phyloP scores from a whole-genome alignment of 352 stramenopile species.

The Phytophthora pini region DNA sequence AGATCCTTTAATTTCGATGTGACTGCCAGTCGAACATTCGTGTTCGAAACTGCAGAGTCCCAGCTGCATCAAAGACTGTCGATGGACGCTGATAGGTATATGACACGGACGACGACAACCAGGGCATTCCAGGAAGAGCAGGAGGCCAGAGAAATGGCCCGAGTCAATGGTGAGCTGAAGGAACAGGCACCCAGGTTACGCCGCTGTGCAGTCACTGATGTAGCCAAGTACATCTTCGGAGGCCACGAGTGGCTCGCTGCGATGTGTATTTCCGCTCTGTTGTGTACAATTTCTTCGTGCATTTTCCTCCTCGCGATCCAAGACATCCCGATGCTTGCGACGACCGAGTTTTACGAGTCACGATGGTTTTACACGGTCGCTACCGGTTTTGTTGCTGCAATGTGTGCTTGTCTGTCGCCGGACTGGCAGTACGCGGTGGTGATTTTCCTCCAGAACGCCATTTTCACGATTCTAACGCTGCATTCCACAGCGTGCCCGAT shows the following conservation, averaged over 20 bases:
- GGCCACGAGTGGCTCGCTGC: constrained; percentile 58
- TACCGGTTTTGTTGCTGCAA: constrained; percentile 42
- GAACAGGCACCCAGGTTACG: constrained; percentile 28
- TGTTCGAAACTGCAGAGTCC: constrained; percentile 16
- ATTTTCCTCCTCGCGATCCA: constrained; percentile 42
- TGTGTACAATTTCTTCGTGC: constrained; percentile 38
- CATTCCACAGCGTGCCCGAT: constrained; percentile 67
- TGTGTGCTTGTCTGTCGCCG: constrained; percentile 58
- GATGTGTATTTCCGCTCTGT: constrained; percentile 35
- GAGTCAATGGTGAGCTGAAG: constrained; percentile 39
- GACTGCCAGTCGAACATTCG: constrained; percentile 21
- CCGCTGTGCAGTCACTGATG: constrained; percentile 35
- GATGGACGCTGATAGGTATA: constrained; percentile 9
- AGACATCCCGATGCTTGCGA: constrained; percentile 38
- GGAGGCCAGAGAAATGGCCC: constrained; percentile 30
- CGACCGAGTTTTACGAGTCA: constrained; percentile 62
- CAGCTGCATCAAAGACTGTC: constrained; percentile 29
- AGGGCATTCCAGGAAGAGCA: constrained; percentile 37
- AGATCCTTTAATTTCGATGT: constrained; percentile 19
- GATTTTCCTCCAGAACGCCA: constrained; percentile 48
- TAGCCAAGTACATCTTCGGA: constrained; percentile 32
- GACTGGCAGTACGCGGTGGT: constrained; percentile 59
- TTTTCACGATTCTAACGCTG: constrained; percentile 63
- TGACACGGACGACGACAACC: constrained; percentile 11
- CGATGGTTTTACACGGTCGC: constrained; percentile 53